A percentile compares a stretch with the other conserved stretches of the same genome.
Evolutionary conservation across 495 filamentous ascomycete genomes (phyloP).

Genomic region (Patellaria atrata): DNA sequence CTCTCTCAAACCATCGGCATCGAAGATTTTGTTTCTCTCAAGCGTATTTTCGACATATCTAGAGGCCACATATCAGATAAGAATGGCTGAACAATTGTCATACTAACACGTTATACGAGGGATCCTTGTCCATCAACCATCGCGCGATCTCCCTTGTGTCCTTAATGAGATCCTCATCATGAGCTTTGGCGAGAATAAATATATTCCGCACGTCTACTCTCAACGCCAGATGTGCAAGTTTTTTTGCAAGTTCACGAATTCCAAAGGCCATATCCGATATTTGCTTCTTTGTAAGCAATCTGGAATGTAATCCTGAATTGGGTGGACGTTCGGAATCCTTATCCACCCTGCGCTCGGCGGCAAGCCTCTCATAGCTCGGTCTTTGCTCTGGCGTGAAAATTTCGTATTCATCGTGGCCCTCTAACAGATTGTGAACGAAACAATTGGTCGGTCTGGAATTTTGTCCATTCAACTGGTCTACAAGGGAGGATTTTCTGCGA

Average conservation of each 20-base stretch:
- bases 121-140: slow-evolving; percentile 69
- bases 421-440: slow-evolving; percentile 68
- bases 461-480: no score
- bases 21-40: slow-evolving; percentile 52
- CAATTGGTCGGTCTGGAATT: slow-evolving; percentile 53
- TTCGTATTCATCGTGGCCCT: slow-evolving; percentile 26
- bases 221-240: slow-evolving; percentile 60
- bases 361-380: slow-evolving; percentile 16
- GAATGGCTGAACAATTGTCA: background rate
- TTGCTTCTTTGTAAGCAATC: slow-evolving; percentile 80
- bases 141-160: slow-evolving; percentile 61
- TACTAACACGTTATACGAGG: slow-evolving; percentile 53
- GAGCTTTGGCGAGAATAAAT: slow-evolving; percentile 78
- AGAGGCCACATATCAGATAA: background rate
- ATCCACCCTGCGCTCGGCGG: slow-evolving; percentile 24
- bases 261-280: slow-evolving; percentile 93
- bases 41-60: slow-evolving; percentile 63
- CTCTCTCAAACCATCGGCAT: slow-evolving; percentile 44
- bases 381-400: slow-evolving; percentile 9
- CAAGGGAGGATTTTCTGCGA: slow-evolving; percentile 75
- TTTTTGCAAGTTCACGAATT: slow-evolving; percentile 78
- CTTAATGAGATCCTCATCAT: slow-evolving; percentile 67
- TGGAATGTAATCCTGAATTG: slow-evolving; percentile 29
- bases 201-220: slow-evolving; percentile 69
- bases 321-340: slow-evolving; percentile 21